Evolutionary conservation across 2,329 filamentous ascomycete species (phyloP).

Genomic region (Trichoderma afroharzianum): DNA sequence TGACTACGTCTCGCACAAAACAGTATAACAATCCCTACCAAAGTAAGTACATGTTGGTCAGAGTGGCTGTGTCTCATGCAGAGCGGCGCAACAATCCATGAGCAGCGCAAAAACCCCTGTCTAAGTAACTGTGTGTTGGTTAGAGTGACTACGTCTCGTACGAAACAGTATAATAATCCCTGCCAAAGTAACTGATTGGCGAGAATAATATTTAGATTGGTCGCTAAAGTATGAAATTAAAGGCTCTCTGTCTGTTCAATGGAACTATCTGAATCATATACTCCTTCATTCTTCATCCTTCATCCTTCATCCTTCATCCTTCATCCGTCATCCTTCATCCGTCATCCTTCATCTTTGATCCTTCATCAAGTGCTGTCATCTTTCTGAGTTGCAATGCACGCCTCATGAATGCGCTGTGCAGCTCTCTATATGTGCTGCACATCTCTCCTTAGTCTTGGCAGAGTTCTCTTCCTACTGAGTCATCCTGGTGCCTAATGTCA

Average conservation of each 20-base stretch:
- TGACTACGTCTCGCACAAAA: too few species aligned
- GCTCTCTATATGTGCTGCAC: not conserved
- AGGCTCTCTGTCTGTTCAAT: not conserved
- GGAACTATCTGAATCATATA: not conserved
- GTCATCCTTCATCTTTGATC: too few species aligned
- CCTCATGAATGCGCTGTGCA: not conserved
- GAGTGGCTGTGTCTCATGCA: too few species aligned
- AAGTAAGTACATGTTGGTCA: too few species aligned
- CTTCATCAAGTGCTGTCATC: not conserved
- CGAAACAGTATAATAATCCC: too few species aligned
- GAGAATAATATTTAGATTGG: not conserved
- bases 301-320: too few species aligned
- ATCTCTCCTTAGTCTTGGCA: not conserved
- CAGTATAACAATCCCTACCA: too few species aligned
- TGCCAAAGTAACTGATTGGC: not conserved
- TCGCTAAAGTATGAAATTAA: not conserved
- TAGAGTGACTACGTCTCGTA: too few species aligned
- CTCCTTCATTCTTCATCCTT: not conserved
- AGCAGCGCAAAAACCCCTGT: too few species aligned
- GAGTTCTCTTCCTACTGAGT: not conserved
- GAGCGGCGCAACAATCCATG: too few species aligned
- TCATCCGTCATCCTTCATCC: too few species aligned
- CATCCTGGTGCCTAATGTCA: not conserved
- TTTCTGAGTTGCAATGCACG: not conserved
- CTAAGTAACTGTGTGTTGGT: too few species aligned